A percentile compares a stretch with the other conserved stretches of the same genome.
These are phyloP conservation scores for Sphaerobolus stellatus DNA, from an alignment of 1,284 basidiomycete species.

Conservation along the genomic window DNA sequence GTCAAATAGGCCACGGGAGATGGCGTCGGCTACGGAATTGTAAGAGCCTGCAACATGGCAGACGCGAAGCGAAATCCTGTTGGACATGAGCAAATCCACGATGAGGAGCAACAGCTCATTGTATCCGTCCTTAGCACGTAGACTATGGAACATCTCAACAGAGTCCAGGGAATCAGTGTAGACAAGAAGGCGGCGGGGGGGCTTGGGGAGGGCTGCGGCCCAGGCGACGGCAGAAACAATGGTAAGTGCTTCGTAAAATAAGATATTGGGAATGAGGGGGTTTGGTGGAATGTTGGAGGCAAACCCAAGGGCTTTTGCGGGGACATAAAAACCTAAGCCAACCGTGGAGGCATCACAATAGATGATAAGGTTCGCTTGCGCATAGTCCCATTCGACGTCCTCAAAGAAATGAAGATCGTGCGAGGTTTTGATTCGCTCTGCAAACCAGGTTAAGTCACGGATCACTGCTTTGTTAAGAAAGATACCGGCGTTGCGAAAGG, in stretches of 20 bases:
- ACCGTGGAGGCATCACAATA: conserved; percentile 31
- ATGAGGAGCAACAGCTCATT: conserved; percentile 6
- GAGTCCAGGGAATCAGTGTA: conserved; percentile 14
- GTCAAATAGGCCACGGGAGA: conserved; percentile 9
- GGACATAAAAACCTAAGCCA: conserved; percentile 34
- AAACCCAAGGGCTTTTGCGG: conserved; percentile 18
- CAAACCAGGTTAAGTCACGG: conserved; percentile 34
- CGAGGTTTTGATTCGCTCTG: conserved; percentile 20
- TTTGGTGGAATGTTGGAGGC: conserved; percentile 8
- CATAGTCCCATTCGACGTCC: conserved; percentile 23
- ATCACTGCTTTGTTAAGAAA: conserved; percentile 30
- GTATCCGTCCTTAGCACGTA: neutral
- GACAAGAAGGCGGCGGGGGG: conserved; percentile 2
- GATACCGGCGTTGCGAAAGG: conserved; percentile 15
- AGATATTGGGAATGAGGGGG: conserved; percentile 18
- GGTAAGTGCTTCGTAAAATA: conserved; percentile 32
- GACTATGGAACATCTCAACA: conserved; percentile 6
- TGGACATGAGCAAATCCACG: conserved; percentile 6
- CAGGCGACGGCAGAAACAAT: conserved; percentile 23
- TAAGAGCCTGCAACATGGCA: conserved; percentile 12
- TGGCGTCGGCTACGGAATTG: conserved; percentile 15
- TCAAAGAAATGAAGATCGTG: conserved; percentile 31
- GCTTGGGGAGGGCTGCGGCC: neutral
- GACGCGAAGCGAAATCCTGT: conserved; percentile 9
- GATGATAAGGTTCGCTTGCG: conserved; percentile 23